Evolutionary conservation across 2,329 filamentous ascomycete species (phyloP), one percentile per base, ranked within the genome.

Genomic region (Fusarium metavorans): DNA sequence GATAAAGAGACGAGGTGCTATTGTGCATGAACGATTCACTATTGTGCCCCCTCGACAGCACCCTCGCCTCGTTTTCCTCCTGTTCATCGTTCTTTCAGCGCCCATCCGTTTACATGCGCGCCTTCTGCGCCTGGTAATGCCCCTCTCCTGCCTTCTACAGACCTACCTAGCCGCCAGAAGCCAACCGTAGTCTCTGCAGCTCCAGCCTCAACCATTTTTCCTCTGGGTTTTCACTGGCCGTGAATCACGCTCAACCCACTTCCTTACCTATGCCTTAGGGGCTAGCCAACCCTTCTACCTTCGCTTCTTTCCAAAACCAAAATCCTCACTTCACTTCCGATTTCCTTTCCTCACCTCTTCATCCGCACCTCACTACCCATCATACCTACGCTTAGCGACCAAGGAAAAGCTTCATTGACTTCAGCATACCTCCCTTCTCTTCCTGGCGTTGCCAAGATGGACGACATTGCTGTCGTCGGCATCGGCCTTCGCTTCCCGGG

Each of bases 381-480:
- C 48, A 14, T 27, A 45, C 14, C 14, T 37, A 37, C n/a, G 2
- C 6, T 16, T 27, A 35, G n/a, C 14, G 59, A 27, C 27, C 34
- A 59, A 41, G 18, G 34, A 30, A 13, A 18, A 32, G n/a, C 11
- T 39, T 32, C 45, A 11, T 4, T 16, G 2, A 18, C 10, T 11
- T 9, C 16, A 66, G 18, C 10, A 18, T 48, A 34, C 30, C 27
- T 37, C 39, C n/a, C 43, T 14, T 45, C 20, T 25, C 27, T 20
- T 14, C 30, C 35, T 13, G 32, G 50, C 34, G 14, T 20, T 14
- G 41, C 25, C 35, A 77, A 59, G 62, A 81, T 79, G 74, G 84
- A 86, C n/a, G 86, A 87, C 59, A 85, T 89, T 58, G 88, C 87
- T 4, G 82, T 90, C 13, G 80, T 90, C 35, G 88, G 88, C 18